Conservation (phyloP, 2,329 filamentous ascomycete species). For the Thermoascus crustaceus region DNA sequence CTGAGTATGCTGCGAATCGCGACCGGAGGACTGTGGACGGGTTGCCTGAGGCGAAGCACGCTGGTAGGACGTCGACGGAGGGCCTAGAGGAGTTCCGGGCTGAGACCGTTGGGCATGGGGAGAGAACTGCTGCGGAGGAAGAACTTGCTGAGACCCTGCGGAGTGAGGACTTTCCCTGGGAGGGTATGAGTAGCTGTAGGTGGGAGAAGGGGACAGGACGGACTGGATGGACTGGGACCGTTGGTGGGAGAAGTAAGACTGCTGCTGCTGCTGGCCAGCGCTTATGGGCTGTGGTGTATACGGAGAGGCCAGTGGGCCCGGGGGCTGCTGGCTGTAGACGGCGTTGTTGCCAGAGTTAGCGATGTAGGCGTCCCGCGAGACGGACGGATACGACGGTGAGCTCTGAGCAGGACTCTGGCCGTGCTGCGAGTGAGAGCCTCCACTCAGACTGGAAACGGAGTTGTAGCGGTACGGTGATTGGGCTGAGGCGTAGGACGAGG, state of each 20-base stretch:
- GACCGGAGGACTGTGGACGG: constrained; percentile 31
- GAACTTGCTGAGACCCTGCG: constrained; percentile 20
- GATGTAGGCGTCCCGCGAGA: constrained; percentile 28
- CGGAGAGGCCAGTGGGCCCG: constrained; percentile 27
- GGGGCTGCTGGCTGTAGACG: constrained; percentile 21
- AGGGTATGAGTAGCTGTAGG: constrained; percentile 25
- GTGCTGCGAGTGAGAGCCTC: constrained; percentile 21
- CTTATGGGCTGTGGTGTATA: constrained; percentile 31
- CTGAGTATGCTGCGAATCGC: constrained; percentile 24
- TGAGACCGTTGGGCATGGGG: constrained; percentile 35
- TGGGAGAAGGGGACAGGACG: constrained; percentile 26
- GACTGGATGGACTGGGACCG: constrained; percentile 34
- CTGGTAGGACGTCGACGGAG: constrained; percentile 28
- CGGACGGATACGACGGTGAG: constrained; percentile 22
- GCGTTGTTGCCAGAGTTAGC: constrained; percentile 14
- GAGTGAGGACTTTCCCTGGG: constrained; percentile 29
- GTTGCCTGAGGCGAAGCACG: constrained; percentile 29
- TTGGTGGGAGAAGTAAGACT: constrained; percentile 31
- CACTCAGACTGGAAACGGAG: constrained; percentile 23
- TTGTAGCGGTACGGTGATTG: constrained; percentile 36
- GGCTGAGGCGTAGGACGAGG: constrained; percentile 30
- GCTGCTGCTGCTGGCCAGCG: constrained; percentile 25
- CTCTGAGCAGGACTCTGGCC: constrained; percentile 26
- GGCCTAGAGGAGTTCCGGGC: constrained; percentile 42
- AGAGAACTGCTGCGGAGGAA: constrained; percentile 27